Evolutionary conservation across 23 red algal species (phyloP), one percentile per base, ranked within the genome.

Genomic region (Cyanidiococcus yangmingshanensis): DNA sequence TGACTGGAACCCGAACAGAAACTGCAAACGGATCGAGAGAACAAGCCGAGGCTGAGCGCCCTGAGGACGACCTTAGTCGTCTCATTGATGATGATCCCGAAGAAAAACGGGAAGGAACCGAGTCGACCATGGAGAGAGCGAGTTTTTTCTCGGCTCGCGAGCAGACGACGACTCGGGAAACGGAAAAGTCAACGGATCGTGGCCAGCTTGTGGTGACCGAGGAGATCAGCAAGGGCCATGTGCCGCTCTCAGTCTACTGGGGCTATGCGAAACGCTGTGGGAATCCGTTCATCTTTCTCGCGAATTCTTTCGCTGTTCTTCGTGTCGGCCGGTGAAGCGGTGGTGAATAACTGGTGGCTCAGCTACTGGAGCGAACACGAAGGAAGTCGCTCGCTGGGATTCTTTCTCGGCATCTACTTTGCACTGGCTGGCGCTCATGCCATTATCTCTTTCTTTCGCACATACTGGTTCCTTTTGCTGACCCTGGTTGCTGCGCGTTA

Each of bases 321-420:
- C 35, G 59, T 84, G 1, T 75, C 90, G 1, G 68, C 85, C 1
- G 76, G 74, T 26, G 33, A 85, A 15, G 74, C 76, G 35, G 82
- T 95, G 29, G 74, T 89, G 24, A 81, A 76, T 27, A 87, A 95
- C 54, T 95, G 90, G 90, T 95, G 90, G 90, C 82, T 95, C 2
- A 78, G 75, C 37, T 95, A 82, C 82, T 95, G 90, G 90, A 82
- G 85, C 33, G 77, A 85, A 41, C 32, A 79, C 24, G 59, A 76
- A 1, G 12, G 39, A 17, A 29, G 50, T 0, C 74, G 57, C 24
- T 2, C 41, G 27, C 40, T 95, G 38, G 90, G 84, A 0, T 95
- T 95, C 58, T 93, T 79, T 77, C 63, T 95, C 74, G 82, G 90
- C 34, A 90, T 95, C 34, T 95, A 95, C 78, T 95, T 89, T 63